Evolutionary conservation across 1,139 yeast genomes (phyloP), one percentile per base, ranked within the genome.

Genomic region (Yamadazyma conglobata): DNA sequence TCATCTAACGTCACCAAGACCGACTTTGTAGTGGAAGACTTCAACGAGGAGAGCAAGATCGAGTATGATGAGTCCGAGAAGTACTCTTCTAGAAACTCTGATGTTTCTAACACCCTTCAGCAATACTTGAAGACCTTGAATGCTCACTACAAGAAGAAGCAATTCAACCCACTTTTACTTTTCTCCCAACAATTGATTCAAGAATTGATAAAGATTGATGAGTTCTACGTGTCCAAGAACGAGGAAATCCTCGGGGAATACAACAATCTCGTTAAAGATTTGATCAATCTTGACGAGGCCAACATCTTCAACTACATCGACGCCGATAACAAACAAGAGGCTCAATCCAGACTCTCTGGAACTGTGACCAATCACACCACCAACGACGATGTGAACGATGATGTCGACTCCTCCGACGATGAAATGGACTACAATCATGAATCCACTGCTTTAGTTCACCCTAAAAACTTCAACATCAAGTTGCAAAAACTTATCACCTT

Each of bases 401-500:
- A 60, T 4, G 67, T 63, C 8, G 69, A 62, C 15, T 66, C 62
- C 10, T 64, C 63, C 7, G 69, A 62, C 13, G 69, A 63, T 15
- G 68, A 60, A 15, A 73, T 70, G 11, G 70, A 68, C 17, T 63
- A 44, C 32, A 52, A 43, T 27, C 54, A 46, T 40, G 62, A 45
- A 31, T 58, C 64, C 38, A 52, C 70, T 30, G 67, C 58, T 32
- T 70, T 59, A 59, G 54, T 65, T 31, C 46, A 62, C 34, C 74
- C 70, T 25, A 61, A 60, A 22, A 75, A 71, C 44, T 71, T 72
- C 46, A 64, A 68, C 34, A 56, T 69, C 19, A 65, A 53, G 42
- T 50, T 67, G 47, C 87, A 81, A 43, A 58, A 70, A 46, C 71
- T 73, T 44, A 75, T 84, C 37, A 79, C 87, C 6, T 67, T 85